Conservation (phyloP, 306 rosid species). For the Corylus americana region DNA sequence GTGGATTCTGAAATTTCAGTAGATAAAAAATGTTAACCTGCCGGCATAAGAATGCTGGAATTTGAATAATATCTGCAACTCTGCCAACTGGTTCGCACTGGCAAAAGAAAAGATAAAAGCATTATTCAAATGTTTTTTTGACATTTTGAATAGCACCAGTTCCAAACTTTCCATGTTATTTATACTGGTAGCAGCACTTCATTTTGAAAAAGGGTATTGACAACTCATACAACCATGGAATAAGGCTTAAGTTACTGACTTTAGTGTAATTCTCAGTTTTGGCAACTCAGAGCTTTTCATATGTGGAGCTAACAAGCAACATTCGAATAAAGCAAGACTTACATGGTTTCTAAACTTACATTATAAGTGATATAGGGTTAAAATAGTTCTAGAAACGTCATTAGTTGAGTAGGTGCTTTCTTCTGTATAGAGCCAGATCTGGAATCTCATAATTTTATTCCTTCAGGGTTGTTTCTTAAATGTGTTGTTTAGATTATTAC, state of each 20-base stretch:
- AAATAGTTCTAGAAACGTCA: neutral
- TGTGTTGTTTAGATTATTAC: no score
- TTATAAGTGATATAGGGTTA: neutral
- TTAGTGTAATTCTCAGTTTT: neutral
- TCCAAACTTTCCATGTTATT: neutral
- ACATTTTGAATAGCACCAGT: neutral
- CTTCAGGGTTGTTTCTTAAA: neutral
- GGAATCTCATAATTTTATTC: neutral
- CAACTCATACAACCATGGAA: neutral
- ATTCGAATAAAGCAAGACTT: neutral
- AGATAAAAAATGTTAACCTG: slow-evolving; percentile 51
- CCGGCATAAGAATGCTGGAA: slow-evolving; percentile 95
- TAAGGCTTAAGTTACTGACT: neutral
- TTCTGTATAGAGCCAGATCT: neutral
- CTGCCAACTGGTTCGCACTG: slow-evolving; percentile 92
- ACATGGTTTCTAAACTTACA: neutral
- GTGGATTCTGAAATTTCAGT: slow-evolving; percentile 11
- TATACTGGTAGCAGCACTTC: neutral
- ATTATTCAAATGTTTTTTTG: neutral
- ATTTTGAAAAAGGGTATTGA: neutral
- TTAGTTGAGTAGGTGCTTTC: no score
- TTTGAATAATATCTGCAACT: slow-evolving; percentile 96
- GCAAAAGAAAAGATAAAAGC: slow-evolving; percentile 26
- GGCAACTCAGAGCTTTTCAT: neutral
- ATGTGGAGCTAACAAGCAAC: neutral